Evolutionary conservation across 768 basidiomycete species (phyloP), one percentile per base, ranked within the genome.

Genomic region (Agrocybe praecox): DNA sequence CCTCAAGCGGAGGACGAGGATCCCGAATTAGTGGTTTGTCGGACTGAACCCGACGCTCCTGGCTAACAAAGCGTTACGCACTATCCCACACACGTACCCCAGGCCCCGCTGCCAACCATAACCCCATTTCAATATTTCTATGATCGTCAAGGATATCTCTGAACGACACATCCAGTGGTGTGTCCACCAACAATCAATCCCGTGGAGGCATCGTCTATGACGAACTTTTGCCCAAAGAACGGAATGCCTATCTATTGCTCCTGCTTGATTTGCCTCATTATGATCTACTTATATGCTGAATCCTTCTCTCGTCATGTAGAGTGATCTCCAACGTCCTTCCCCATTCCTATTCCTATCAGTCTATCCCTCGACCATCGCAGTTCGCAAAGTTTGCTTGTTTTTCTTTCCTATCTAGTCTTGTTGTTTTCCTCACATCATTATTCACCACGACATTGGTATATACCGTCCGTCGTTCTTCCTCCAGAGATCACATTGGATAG

Each of bases 211-310:
- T 44, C 46, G 34, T 19, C 32, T 40, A 44, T n/a, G 45, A 44
- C 46, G 57, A 60, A 50, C 52, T 42, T 42, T 46, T 45, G 42
- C 44, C 57, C 19, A 46, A 49, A 54, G 57, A 61, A 49, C 54
- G 61, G 61, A 62, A 58, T 53, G 55, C 55, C 52, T 65, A 65
- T 65, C 61, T 62, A 65, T 65, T 65, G 58, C 57, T 58, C 42
- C 49, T 29, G 46, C 55, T 52, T 53, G 29, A 49, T 45, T 45
- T 40, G 34, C 58, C 40, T 40, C 52, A 60, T 55, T 52, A 55
- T 46, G 53, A 43, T 47, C 58, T 56, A 56, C 58, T 58, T 44
- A 48, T 55, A 60, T 60, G 58, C 52, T 59, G 42, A 52, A 53
- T 57, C 46, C 52, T 55, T 60, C 57, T 58, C 58, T 61, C 63